Conservation (phyloP, 129 eudicot species). For the Lonicera japonica region DNA sequence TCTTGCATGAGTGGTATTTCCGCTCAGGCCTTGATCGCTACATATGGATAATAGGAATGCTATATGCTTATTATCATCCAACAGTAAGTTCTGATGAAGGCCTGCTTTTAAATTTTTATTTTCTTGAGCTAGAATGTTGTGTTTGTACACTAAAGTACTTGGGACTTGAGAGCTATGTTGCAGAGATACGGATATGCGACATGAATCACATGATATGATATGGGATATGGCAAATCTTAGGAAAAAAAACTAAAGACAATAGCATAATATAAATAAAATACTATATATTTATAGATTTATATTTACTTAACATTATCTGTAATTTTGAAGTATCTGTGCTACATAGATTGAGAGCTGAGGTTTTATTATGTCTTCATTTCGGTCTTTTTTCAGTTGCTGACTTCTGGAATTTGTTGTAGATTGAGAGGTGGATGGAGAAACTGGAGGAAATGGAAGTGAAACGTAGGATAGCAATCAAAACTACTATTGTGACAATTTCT, state of each 20-base stretch:
- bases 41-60: constrained; percentile 89
- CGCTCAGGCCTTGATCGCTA: constrained; percentile 91
- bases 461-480: constrained; percentile 57
- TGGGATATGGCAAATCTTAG: too few species aligned
- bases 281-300: not conserved
- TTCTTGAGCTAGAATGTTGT: not conserved
- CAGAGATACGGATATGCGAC: too few species aligned
- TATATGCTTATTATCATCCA: constrained; percentile 91
- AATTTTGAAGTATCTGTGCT: too few species aligned
- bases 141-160: too few species aligned
- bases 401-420: constrained; percentile 17
- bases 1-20: constrained; percentile 81
- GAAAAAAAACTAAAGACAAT: too few species aligned
- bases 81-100: constrained; percentile 36
- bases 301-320: not conserved
- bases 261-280: too few species aligned
- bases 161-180: too few species aligned
- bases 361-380: not conserved
- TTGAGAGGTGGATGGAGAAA: constrained; percentile 95
- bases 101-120: not conserved
- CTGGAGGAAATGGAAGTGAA: constrained; percentile 78
- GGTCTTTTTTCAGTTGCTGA: not conserved
- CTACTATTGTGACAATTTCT: constrained; percentile 32
- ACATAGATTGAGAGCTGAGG: too few species aligned
- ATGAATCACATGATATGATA: too few species aligned